Evolutionary conservation across 2,329 filamentous ascomycete genomes (phyloP), one percentile per base, ranked within the genome.

Genomic region (Beauveria scarabaeidicola): DNA sequence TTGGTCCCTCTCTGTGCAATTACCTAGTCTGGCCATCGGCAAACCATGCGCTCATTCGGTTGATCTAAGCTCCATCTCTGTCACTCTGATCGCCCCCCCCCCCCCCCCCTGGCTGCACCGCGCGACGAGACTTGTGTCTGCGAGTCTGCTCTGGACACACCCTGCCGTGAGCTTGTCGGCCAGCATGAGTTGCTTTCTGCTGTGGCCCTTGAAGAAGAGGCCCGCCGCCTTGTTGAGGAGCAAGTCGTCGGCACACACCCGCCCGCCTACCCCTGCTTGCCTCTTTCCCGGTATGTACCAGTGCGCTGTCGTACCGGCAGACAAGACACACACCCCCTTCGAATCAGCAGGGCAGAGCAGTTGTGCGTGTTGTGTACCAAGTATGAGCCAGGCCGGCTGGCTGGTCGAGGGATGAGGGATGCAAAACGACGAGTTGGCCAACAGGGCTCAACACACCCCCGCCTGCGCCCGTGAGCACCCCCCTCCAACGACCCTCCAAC

Each of bases 21-120:
- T 74, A 68, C 72, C 71, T 67, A 67, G 72, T 73, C 68, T 68
- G 73, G 73, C 65, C 62, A 68, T 67, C 32, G 32, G 53, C 15
- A 56, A 40, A 15, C 69, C 72, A 69, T 69, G 69, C 70, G 67
- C 60, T 68, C 63, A 68, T 66, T 66, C 63, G 66, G 67, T 71
- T 67, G 62, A 67, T 66, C 64, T 63, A 51, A 51, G 63, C 55
- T 65, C 63, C 62, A 63, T 63, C 58, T 63, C 38, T 36, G 11
- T 36, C 32, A 36, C 32, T 36, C 32, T 52, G 54, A 63, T 61
- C 55, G 55, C 57, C 43, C 64, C 64, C 61, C 63, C 65, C 65
- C 47, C 25, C 19, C 21, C 27, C 25, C 52, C 25, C n/a, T 55
- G 44, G 29, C 32, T 57, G 44, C 29, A 29, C 36, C 23, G 19